Evolutionary conservation across 495 filamentous ascomycete species (phyloP).

Genomic region (Friedmanniomyces endolithicus): DNA sequence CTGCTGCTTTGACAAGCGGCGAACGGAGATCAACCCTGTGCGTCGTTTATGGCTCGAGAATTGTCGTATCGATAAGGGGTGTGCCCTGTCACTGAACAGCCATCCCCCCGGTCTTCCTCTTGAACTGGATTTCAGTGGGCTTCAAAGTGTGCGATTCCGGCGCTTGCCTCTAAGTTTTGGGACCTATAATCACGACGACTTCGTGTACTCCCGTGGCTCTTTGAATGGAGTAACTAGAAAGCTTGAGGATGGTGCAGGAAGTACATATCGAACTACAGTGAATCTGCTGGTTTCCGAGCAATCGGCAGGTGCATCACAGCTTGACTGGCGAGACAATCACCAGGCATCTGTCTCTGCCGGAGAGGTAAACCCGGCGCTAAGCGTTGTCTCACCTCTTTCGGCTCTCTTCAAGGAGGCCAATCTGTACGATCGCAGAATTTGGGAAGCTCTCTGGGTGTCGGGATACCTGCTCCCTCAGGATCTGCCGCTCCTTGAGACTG

Average conservation of each 20-base stretch:
- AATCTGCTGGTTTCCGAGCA: too few species aligned
- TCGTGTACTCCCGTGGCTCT: background rate
- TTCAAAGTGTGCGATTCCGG: conserved; percentile 27
- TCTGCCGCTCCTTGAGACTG: background rate
- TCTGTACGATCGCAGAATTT: background rate
- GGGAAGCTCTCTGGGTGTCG: background rate
- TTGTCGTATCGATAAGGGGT: conserved; percentile 17
- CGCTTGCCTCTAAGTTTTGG: conserved; percentile 12
- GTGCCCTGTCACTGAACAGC: background rate
- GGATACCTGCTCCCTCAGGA: background rate
- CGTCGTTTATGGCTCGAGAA: conserved; percentile 30
- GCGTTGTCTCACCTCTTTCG: background rate
- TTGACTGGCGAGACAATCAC: background rate
- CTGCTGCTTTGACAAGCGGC: conserved; percentile 21
- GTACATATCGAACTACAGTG: too few species aligned
- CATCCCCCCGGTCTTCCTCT: conserved; percentile 1
- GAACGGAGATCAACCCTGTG: conserved; percentile 16
- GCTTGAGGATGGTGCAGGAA: too few species aligned
- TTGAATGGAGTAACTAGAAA: too few species aligned
- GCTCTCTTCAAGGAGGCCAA: background rate
- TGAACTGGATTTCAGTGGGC: conserved; percentile 12
- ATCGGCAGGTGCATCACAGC: background rate
- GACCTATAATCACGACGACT: background rate
- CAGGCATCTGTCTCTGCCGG: background rate
- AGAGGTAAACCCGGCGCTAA: background rate